Evolutionary conservation across 2,329 filamentous ascomycete genomes (phyloP).

Genomic region (Colletotrichum tanaceti): DNA sequence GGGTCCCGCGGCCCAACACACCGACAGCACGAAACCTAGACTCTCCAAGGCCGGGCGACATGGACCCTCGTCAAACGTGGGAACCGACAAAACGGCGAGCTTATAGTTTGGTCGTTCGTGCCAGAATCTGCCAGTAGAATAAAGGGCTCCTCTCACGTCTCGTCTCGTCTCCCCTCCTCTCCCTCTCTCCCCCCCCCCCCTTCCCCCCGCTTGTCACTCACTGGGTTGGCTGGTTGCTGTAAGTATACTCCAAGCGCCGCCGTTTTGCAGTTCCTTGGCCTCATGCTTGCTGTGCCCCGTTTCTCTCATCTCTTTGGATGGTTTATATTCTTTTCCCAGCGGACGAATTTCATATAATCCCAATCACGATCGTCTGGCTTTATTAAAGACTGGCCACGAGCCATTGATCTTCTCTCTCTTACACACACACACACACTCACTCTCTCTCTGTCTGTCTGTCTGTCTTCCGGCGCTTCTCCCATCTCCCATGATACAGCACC

Average conservation of each 20-base stretch:
- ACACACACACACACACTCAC: too few relatives aligned
- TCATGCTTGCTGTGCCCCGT: not conserved
- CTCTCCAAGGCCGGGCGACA: conserved; percentile 7
- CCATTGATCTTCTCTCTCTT: too few relatives aligned
- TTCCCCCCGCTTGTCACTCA: not conserved
- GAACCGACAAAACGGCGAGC: conserved; percentile 21
- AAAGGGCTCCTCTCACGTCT: not conserved
- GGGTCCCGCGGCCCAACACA: conserved; percentile 19
- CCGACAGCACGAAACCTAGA: not conserved
- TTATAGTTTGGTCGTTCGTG: not conserved
- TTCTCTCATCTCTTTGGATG: too few relatives aligned
- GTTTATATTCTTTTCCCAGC: too few relatives aligned
- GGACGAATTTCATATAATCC: too few relatives aligned
- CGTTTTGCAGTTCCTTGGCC: not conserved
- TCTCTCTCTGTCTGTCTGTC: too few relatives aligned
- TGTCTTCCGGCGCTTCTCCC: too few relatives aligned
- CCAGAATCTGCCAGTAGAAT: not conserved
- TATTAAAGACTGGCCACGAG: too few relatives aligned
- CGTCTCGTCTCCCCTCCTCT: too few relatives aligned
- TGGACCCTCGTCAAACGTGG: conserved; percentile 10
- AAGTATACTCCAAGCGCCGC: not conserved
- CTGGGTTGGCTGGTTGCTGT: not conserved
- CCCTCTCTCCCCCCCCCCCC: too few relatives aligned
- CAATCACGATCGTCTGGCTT: too few relatives aligned
- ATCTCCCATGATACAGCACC: not conserved